Evolutionary conservation across 1,284 basidiomycete genomes (phyloP).

Genomic region (Marasmius sp.): DNA sequence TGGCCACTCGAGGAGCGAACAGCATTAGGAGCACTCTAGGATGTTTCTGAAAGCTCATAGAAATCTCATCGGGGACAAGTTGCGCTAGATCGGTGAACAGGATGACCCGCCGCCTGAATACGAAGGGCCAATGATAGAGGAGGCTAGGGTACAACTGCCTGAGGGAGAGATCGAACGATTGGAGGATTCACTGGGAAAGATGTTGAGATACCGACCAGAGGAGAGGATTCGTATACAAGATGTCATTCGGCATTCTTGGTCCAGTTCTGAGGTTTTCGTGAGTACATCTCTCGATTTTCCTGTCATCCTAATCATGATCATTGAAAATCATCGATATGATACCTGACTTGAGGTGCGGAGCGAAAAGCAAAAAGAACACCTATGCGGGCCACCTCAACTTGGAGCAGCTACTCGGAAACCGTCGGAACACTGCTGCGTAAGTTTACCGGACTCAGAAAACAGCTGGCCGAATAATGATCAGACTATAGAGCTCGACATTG

Average conservation of each 20-base stretch:
- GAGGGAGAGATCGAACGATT: slow-evolving; percentile 34
- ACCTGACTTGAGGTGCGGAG: too few species aligned
- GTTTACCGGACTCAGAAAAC: too few species aligned
- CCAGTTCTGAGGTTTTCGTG: slow-evolving; percentile 13
- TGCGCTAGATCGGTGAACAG: slow-evolving; percentile 29
- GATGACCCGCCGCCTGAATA: slow-evolving; percentile 20
- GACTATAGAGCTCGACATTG: too few species aligned
- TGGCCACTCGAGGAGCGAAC: slow-evolving; percentile 26
- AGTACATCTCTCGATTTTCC: too few species aligned
- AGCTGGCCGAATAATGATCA: too few species aligned
- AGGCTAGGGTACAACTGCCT: slow-evolving; percentile 21
- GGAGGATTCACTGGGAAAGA: slow-evolving; percentile 35
- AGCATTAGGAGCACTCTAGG: slow-evolving; percentile 20
- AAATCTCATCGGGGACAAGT: slow-evolving; percentile 27
- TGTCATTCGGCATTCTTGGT: slow-evolving; percentile 39
- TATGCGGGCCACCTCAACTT: too few species aligned
- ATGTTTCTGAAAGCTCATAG: slow-evolving; percentile 21
- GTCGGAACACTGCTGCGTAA: too few species aligned
- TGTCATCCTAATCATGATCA: too few species aligned
- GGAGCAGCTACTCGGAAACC: too few species aligned
- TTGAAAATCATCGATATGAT: too few species aligned
- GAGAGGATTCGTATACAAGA: slow-evolving; percentile 35
- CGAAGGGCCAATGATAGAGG: slow-evolving; percentile 33
- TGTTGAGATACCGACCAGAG: slow-evolving; percentile 37
- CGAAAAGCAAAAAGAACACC: too few species aligned